Evolutionary conservation across 306 rosid genomes (phyloP), one percentile per base, ranked within the genome.

Genomic region (Quercus variabilis): DNA sequence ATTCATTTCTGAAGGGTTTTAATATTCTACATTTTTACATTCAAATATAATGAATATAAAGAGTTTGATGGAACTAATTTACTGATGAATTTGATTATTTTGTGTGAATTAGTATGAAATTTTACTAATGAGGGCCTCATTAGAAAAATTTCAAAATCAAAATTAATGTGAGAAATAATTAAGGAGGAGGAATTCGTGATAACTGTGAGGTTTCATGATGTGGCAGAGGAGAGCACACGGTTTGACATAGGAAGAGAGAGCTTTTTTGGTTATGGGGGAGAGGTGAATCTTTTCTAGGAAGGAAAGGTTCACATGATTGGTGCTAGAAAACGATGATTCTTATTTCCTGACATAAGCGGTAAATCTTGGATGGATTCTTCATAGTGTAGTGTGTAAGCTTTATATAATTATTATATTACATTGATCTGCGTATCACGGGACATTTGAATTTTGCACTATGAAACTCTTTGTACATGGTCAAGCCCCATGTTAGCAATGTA

Each of bases 281-380:
- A 14, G 26, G 18, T 30, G 67, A 38, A 6, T 75, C 69, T 10
- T 12, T 11, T 46, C 52, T 46, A 11, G 56, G 79, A 78, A 64
- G 86, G 79, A 78, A 57, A 83, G 81, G 86, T 64, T 79, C 80
- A 74, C 54, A 67, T 70, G 79, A 84, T 74, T 82, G 76, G 76
- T 58, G 85, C 6, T 75, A 59, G 49, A 51, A 58, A 78, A 78
- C 79, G 62, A 65, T 81, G 38, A 76, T 75, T 75, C 72, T 81
- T 69, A 78, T 77, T 74, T 46, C 76, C 77, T 77, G 74, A 73
- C 31, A 30, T 6, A 51, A 79, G 62, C 41, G 74, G 79, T 21
- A n/a, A 20, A 56, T 71, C 62, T 35, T 77, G 74, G 78, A 68
- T 14, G 73, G 77, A 78, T 78, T 78, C 56, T 18, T 11, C 13